phyloP scores from a whole-genome alignment of 805 yeast species.

The Spathaspora sp. region DNA sequence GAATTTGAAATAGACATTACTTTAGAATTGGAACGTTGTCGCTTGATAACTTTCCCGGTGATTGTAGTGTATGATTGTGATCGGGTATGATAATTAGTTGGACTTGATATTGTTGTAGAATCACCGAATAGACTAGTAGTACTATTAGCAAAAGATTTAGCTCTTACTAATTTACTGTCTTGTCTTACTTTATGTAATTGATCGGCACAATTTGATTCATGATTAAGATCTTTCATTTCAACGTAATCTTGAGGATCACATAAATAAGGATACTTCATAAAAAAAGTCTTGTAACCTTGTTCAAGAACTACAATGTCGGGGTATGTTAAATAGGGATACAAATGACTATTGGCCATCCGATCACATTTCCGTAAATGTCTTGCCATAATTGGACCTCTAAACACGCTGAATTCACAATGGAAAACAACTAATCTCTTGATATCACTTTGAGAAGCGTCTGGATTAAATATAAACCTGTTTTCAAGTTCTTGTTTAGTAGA shows the following conservation, averaged over 20 bases:
- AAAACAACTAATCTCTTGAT: slow-evolving; percentile 60
- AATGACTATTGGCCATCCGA: slow-evolving; percentile 64
- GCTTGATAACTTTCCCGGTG: slow-evolving; percentile 27
- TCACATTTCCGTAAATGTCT: slow-evolving; percentile 80
- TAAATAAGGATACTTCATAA: slow-evolving; percentile 48
- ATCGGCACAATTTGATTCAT: slow-evolving; percentile 39
- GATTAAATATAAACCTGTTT: slow-evolving; percentile 30
- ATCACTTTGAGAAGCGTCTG: not conserved
- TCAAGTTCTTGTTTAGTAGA: slow-evolving; percentile 70
- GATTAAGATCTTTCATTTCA: slow-evolving; percentile 63
- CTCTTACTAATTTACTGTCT: slow-evolving; percentile 39
- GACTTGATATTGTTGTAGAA: not conserved
- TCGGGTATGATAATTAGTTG: slow-evolving; percentile 1
- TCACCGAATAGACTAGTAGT: slow-evolving; percentile 5
- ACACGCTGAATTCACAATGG: slow-evolving; percentile 93
- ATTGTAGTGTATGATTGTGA: slow-evolving; percentile 27
- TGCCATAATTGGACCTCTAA: slow-evolving; percentile 94
- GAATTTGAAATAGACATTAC: slow-evolving; percentile 5
- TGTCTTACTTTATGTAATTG: slow-evolving; percentile 42
- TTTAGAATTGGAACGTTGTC: slow-evolving; percentile 23
- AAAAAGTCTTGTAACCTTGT: slow-evolving; percentile 88
- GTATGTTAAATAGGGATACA: slow-evolving; percentile 77
- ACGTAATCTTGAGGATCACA: slow-evolving; percentile 80
- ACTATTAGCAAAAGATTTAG: slow-evolving; percentile 25
- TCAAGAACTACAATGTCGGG: slow-evolving; percentile 88